phyloP scores from a whole-genome alignment of 257 asterid genomes.

The Solanum sparsipilum region DNA sequence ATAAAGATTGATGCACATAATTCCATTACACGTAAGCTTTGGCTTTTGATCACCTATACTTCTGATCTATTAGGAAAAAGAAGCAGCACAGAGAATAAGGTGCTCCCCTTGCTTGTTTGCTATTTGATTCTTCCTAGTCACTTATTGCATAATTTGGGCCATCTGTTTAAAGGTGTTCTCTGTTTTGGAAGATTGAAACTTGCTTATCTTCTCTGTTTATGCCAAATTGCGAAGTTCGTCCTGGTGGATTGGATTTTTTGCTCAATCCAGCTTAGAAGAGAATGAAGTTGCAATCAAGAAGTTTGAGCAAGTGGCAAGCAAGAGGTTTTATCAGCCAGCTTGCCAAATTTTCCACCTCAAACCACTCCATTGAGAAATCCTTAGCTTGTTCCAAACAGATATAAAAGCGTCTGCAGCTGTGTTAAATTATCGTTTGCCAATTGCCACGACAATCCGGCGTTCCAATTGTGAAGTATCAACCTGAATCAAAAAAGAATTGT shows the following conservation, averaged over 20 bases:
- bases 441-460: background rate
- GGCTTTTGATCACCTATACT: background rate
- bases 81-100: background rate
- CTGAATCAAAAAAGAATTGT: background rate
- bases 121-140: background rate
- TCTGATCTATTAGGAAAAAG: background rate
- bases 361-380: background rate
- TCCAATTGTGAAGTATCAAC: background rate
- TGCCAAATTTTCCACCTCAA: background rate
- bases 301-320: background rate
- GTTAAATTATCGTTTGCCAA: background rate
- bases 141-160: background rate
- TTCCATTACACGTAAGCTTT: background rate
- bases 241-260: background rate
- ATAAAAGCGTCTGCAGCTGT: background rate
- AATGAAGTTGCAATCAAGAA: background rate
- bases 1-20: background rate
- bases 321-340: background rate
- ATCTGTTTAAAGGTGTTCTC: background rate
- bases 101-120: background rate
- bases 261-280: background rate
- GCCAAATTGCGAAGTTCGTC: background rate
- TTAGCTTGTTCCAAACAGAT: background rate
- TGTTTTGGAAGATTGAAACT: background rate
- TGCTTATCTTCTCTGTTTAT: background rate